phyloP scores from a whole-genome alignment of 164 flowering plant species.

The Aristolochia contorta region DNA sequence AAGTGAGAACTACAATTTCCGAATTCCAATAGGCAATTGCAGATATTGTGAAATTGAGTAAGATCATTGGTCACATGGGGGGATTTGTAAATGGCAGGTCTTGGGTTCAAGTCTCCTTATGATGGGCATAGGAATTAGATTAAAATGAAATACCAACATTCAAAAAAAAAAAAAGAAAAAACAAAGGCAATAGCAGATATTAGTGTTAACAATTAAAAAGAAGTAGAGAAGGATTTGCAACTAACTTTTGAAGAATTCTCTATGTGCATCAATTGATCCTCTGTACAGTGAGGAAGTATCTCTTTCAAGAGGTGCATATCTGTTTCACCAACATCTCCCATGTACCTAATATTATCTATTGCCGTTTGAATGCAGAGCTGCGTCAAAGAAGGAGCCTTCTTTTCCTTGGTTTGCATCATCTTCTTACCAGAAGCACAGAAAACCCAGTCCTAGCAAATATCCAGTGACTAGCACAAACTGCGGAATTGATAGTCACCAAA shows the following conservation, averaged over 20 bases:
- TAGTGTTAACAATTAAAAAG: neutral
- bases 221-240: neutral
- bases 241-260: conserved; percentile 66
- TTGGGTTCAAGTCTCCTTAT: no score
- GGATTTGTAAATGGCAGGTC: no score
- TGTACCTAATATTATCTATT: conserved; percentile 62
- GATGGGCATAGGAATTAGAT: no score
- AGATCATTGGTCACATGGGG: no score
- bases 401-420: neutral
- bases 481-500: no score
- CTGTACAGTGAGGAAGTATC: conserved; percentile 73
- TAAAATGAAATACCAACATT: no score
- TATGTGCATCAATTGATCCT: conserved; percentile 71
- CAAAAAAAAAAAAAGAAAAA: no score
- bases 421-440: neutral
- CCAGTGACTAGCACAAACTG: no score
- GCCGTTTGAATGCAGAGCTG: conserved; percentile 60
- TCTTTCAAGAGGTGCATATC: conserved; percentile 58
- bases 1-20: conserved; percentile 23
- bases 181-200: conserved; percentile 3
- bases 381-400: conserved; percentile 49
- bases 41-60: no score
- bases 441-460: neutral
- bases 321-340: conserved; percentile 86
- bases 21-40: conserved; percentile 25